Evolutionary conservation across 148 eudicot species (phyloP).

Genomic region (Hydrangea macrophylla): DNA sequence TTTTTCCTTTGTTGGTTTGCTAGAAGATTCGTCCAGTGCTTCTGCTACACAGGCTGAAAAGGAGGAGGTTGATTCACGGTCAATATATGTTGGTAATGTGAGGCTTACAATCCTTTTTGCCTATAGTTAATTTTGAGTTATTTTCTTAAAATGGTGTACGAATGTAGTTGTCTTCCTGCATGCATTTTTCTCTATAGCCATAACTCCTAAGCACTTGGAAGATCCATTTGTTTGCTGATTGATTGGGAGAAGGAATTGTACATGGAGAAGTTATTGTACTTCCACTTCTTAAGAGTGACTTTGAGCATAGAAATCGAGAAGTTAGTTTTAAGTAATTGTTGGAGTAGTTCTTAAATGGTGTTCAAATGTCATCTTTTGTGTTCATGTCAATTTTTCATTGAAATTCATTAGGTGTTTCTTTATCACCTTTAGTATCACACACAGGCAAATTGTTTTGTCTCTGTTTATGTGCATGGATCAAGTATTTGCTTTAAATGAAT

Average conservation of each 20-base stretch:
- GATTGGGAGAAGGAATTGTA: neutral
- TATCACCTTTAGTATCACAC: too few species aligned
- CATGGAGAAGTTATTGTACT: neutral
- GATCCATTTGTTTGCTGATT: neutral
- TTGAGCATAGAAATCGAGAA: too few species aligned
- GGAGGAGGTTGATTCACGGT: slow-evolving; percentile 32
- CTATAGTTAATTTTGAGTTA: neutral
- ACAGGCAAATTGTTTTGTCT: too few species aligned
- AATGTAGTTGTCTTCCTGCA: neutral
- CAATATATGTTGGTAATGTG: slow-evolving; percentile 35
- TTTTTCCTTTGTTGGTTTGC: slow-evolving; percentile 14
- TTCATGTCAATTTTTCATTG: too few species aligned
- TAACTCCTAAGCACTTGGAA: neutral
- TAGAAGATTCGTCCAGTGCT: slow-evolving; percentile 29
- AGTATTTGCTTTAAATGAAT: too few species aligned
- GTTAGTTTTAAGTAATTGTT: too few species aligned
- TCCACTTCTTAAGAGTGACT: neutral
- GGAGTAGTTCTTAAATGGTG: too few species aligned
- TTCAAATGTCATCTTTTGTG: too few species aligned
- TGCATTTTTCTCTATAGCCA: neutral
- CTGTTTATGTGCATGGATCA: too few species aligned
- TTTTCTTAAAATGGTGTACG: neutral
- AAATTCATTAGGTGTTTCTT: too few species aligned
- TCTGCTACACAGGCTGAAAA: slow-evolving; percentile 36
- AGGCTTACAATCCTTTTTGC: slow-evolving; percentile 1